phyloP scores from a whole-genome alignment of 108 stramenopile genomes.

The Skeletonema tropicum region DNA sequence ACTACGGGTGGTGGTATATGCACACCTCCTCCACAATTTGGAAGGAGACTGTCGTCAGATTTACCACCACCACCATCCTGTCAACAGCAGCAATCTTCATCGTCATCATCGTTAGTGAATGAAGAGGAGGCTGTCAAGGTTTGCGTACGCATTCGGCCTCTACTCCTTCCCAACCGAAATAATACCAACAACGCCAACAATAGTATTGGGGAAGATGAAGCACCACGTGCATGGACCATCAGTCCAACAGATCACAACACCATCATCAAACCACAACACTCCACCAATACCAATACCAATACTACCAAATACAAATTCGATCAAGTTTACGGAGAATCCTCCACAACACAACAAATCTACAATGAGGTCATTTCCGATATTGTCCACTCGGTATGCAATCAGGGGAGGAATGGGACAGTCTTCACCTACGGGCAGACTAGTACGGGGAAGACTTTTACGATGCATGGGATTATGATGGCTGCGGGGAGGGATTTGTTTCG shows the following conservation, averaged over 20 bases:
- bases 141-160: slow-evolving; percentile 31
- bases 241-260: neutral
- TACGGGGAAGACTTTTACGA: slow-evolving; percentile 50
- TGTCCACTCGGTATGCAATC: slow-evolving; percentile 61
- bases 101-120: neutral
- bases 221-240: slow-evolving; percentile 4
- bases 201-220: neutral
- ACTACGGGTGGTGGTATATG: neutral
- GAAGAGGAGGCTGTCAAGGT: slow-evolving; percentile 35
- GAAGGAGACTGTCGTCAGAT: neutral
- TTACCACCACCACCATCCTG: neutral
- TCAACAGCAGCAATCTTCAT: neutral
- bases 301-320: slow-evolving; percentile 66
- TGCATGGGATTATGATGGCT: slow-evolving; percentile 67
- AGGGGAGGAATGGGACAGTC: slow-evolving; percentile 84
- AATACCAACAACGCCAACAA: neutral
- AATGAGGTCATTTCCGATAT: slow-evolving; percentile 68
- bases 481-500: slow-evolving; percentile 68
- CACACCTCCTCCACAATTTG: neutral
- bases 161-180: neutral
- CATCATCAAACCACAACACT: neutral
- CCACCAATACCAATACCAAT: neutral
- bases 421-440: slow-evolving; percentile 74
- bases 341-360: slow-evolving; percentile 74
- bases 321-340: slow-evolving; percentile 75